Base-by-base conservation (phyloP, 2,329 filamentous ascomycete genomes). In the Drechmeria coniospora region DNA sequence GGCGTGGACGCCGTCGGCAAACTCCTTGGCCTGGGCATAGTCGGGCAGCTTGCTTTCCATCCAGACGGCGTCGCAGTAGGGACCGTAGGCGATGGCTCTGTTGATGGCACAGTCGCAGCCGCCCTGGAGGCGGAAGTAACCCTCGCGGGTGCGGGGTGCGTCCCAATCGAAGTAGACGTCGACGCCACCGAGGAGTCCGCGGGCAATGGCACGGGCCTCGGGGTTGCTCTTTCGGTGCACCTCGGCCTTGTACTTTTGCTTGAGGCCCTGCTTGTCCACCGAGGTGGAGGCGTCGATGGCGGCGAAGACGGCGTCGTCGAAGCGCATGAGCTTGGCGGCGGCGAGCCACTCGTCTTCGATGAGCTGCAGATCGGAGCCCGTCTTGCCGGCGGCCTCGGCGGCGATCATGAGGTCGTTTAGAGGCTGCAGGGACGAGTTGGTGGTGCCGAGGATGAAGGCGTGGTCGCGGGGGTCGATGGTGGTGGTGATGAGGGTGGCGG, bases 21-120 rank as follows among this genome's bases (percentile, higher is more conserved):
- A 98, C 49, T 94, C 79, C 61, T 83, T 72, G 15, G 90, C 90
- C 61, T 95, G 90, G 27, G 67, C 66, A 53, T 66, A 95, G 53
- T 95, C 87, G 25, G 90, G 90, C 40, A 93, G 65, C 62, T 93
- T 94, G 61, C 79, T 87, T 70, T 98, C 90, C 90, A 98, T 98
- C 90, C 90, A 98, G 56, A 98, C 92, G 52, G 92, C 74, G 48
- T 95, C 87, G 36, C 79, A 79, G 59, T 92, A 93, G 2, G 90
- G 87, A 0, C 82, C 87, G 49, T 92, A 95, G 5, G 87, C 83
- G 32, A 92, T 61, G 19, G 86, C 87, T 26, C 87, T 74, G 65
- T 90, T 92, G 51, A 95, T 63, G 34, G 86, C 84, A 53, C 81
- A 92, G 54, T 84, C 76, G 46, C 81, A 92, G 33, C 90, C 90